These are phyloP conservation scores for Phyllosticta paracitricarpa DNA, from an alignment of 2,329 filamentous ascomycete genomes.

Conservation along the genomic window DNA sequence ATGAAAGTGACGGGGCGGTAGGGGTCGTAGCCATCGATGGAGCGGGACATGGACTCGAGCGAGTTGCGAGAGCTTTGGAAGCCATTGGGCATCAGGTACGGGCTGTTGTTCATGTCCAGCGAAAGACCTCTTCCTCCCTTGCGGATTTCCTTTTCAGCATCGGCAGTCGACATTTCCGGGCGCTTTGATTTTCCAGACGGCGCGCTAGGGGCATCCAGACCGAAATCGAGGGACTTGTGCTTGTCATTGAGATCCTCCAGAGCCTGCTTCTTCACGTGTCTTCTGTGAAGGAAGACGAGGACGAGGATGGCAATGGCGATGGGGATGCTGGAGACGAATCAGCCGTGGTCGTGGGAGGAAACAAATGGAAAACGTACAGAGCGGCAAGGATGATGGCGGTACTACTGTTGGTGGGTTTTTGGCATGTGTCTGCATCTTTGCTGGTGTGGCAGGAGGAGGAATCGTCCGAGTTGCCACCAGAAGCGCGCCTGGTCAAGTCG, in stretches of 20 bases:
- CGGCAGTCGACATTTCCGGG: conserved; percentile 51
- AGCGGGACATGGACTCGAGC: conserved; percentile 63
- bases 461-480: conserved; percentile 1
- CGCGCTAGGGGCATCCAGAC: conserved; percentile 46
- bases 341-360: background rate
- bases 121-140: conserved; percentile 43
- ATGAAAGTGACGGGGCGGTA: conserved; percentile 61
- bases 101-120: conserved; percentile 61
- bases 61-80: conserved; percentile 75
- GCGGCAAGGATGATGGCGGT: conserved; percentile 25
- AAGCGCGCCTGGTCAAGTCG: background rate
- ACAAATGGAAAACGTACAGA: conserved; percentile 18
- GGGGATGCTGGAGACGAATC: conserved; percentile 53
- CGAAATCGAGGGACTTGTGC: conserved; percentile 88
- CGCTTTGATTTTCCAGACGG: conserved; percentile 12
- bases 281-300: conserved; percentile 67
- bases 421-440: conserved; percentile 22
- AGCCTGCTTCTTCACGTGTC: conserved; percentile 60
- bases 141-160: conserved; percentile 31
- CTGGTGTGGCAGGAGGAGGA: conserved; percentile 4
- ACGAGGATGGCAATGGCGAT: conserved; percentile 56
- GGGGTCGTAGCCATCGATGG: conserved; percentile 69
- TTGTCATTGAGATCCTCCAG: conserved; percentile 77
- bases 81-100: conserved; percentile 85
- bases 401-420: conserved; percentile 24